phyloP scores from a whole-genome alignment of 306 rosid genomes.

The Crataegus laevigata region DNA sequence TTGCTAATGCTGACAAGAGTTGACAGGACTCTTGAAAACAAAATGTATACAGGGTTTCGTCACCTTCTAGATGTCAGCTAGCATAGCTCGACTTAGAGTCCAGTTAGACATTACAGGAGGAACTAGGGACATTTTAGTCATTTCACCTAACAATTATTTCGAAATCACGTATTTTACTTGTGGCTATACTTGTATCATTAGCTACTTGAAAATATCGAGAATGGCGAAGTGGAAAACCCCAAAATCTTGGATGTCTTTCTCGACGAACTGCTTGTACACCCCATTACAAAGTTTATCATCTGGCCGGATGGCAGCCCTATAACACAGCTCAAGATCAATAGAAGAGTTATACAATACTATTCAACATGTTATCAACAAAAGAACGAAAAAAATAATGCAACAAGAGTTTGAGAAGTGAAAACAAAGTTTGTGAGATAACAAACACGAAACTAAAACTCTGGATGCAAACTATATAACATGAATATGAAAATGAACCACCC shows the following conservation, averaged over 20 bases:
- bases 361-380: not conserved
- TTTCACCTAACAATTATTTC: too few relatives aligned
- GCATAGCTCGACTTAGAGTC: too few relatives aligned
- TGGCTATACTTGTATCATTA: not conserved
- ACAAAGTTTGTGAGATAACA: not conserved
- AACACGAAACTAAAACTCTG: not conserved
- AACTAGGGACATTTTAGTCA: too few relatives aligned
- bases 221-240: constrained; percentile 37
- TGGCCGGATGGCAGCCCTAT: constrained; percentile 29
- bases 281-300: constrained; percentile 11
- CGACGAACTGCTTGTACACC: constrained; percentile 30
- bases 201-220: constrained; percentile 58
- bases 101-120: too few relatives aligned
- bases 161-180: not conserved
- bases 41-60: too few relatives aligned
- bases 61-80: too few relatives aligned
- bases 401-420: not conserved
- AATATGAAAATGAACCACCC: constrained; percentile 21
- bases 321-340: not conserved
- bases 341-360: not conserved
- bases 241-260: constrained; percentile 1
- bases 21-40: too few relatives aligned
- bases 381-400: not conserved
- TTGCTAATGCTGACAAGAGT: too few relatives aligned
- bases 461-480: not conserved